phyloP scores from a whole-genome alignment of 345 rosid genomes.

The Excoecaria agallocha region DNA sequence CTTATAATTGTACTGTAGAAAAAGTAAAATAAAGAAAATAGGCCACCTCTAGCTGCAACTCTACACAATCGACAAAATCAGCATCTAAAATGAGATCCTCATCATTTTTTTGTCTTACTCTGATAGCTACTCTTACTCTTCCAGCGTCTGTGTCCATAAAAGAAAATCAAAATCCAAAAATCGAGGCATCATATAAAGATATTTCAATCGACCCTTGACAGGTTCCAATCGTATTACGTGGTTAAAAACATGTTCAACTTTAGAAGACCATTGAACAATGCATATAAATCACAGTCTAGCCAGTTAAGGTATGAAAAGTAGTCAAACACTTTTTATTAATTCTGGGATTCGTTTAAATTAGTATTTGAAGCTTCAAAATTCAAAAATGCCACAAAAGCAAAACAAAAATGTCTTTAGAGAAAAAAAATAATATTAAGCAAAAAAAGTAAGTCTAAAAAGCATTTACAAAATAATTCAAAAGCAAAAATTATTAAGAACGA shows the following conservation, averaged over 20 bases:
- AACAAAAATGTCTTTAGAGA: background rate
- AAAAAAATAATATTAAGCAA: background rate
- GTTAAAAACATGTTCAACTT: too few relatives aligned
- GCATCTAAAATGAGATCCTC: constrained; percentile 74
- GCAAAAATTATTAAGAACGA: background rate
- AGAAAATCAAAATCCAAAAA: background rate
- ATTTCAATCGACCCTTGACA: background rate
- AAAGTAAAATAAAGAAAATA: background rate
- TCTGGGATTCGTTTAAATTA: background rate
- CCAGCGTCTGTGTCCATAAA: constrained; percentile 51
- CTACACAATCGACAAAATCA: constrained; percentile 83
- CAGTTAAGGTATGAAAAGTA: background rate
- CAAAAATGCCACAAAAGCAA: background rate
- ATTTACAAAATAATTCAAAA: background rate
- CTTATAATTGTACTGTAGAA: background rate
- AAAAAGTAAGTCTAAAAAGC: background rate
- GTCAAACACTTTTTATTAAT: background rate
- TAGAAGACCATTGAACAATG: background rate
- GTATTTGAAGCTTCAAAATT: background rate
- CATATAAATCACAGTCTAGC: background rate
- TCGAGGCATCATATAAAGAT: background rate
- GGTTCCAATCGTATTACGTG: background rate
- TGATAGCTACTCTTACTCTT: constrained; percentile 85
- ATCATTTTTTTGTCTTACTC: constrained; percentile 71
- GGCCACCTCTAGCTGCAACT: constrained; percentile 80